These are phyloP conservation scores for Sequoia sempervirens DNA, from an alignment of 75 land plant genomes.

Conservation along the genomic window DNA sequence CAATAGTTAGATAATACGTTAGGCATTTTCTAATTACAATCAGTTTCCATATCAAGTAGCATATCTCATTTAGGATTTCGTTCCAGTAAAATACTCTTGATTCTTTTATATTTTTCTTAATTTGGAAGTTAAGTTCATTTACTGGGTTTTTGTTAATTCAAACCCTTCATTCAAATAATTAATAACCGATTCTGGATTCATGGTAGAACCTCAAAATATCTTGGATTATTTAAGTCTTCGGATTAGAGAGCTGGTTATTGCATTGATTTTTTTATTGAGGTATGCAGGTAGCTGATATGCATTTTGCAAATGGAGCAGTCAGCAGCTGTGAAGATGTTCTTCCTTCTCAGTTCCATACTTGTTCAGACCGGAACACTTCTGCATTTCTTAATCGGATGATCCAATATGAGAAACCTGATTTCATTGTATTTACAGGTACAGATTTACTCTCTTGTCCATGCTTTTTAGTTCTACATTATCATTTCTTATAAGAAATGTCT, in stretches of 20 bases:
- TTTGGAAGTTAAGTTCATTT: neutral
- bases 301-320: conserved; percentile 60
- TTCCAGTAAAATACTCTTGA: neutral
- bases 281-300: conserved; percentile 85
- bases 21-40: neutral
- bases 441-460: neutral
- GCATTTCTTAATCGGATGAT: conserved; percentile 57
- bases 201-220: neutral
- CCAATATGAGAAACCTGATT: conserved; percentile 67
- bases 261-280: neutral
- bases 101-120: neutral
- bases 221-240: neutral
- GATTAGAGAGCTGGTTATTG: neutral
- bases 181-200: neutral
- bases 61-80: neutral
- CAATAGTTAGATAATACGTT: no score
- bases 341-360: conserved; percentile 28
- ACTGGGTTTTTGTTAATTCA: neutral
- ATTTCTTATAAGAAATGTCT: neutral
- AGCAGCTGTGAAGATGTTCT: conserved; percentile 66
- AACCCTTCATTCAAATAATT: neutral
- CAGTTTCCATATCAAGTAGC: no score
- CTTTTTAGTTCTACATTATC: neutral
- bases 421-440: conserved; percentile 83
- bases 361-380: conserved; percentile 87